Evolutionary conservation across 1,284 basidiomycete species (phyloP), one percentile per base, ranked within the genome.

Genomic region (Limonomyces culmigenus): DNA sequence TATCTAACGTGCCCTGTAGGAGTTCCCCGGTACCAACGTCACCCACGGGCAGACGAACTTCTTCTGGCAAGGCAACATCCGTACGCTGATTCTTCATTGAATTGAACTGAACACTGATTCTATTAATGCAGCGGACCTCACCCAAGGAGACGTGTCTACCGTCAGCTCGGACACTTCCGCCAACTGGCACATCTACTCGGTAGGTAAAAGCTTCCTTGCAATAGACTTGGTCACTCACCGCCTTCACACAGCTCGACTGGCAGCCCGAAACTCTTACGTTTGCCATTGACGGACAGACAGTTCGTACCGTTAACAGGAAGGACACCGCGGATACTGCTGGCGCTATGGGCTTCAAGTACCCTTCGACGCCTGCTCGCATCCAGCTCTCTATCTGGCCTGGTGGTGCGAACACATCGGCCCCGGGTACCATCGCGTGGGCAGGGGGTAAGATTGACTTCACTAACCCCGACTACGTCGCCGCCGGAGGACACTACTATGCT

Each of bases 341-440:
- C 31, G 54, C 71, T 25, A 55, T 50, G 39, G n/a, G n/a, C n/a
- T n/a, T n/a, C n/a, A 56, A 72, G 38, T 88, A 72, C 54, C 85
- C 85, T 3, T 67, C 56, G 38, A 85, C 84, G 1, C 84, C 85
- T 1, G 70, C 79, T 13, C 70, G 79, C 31, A 65, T 88, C 25
- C 79, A 88, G 53, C 54, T 88, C 40, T 83, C 73, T 38, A 47
- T 87, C 40, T 88, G 85, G 83, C 75, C 83, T 15, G 76, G 77
- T 2, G 84, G 84, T 27, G 74, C 79, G 47, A 39, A 61, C 30
- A 49, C 59, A 5, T 63, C 61, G 27, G 60, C 80, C 2, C 52
- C 55, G 29, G 85, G 85, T 23, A 86, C 79, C 3, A 54, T 87
- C 21, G 48, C 70, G 39, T 89, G 85, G 85, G 64, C 72, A 14